Evolutionary conservation across 2,329 filamentous ascomycete species (phyloP), one percentile per base, ranked within the genome.

Genomic region (Tolypocladium pustulatum): DNA sequence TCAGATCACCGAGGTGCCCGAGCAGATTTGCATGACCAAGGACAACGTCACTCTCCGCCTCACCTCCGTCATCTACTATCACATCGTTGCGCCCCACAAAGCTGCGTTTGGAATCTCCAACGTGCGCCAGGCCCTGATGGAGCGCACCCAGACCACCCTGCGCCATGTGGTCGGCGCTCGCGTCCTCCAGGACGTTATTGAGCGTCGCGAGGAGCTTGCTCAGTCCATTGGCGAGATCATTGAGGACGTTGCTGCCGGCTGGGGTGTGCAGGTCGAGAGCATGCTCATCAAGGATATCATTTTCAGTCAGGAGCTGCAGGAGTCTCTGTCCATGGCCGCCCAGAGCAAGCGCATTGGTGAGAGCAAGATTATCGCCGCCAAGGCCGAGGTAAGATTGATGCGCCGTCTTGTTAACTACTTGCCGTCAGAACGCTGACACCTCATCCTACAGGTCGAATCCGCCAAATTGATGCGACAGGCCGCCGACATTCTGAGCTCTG

Each of bases 281-380:
- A 99, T 99, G 93, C 86, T 99, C 65, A 93, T 99, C 83, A 97
- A 99, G 78, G 94, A 99, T 75, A 96, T 99, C 71, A 89, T 97
- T 72, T 99, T 99, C 84, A 91, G 86, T 76, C 86, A 91, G 70
- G 94, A 97, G 66, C 82, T 99, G 52, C 94, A 99, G 76, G 93
- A 97, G 69, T 94, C 90, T 22, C 84, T 99, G 55, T 96, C 90
- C 71, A 97, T 99, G 94, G 94, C 94, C 43, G 94, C 94, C 4
- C 94, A 99, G 82, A 91, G 88, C 79, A 97, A 97, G 88, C 88
- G 94, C 66, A 96, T 97, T 59, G 94, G 94, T 77, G 94, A 99
- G 76, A 91, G 88, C 78, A 99, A 99, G 82, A 91, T 99, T 72
- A 97, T 99, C 71, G 91, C 91, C 60, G 94, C 94, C 63, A 90